Evolutionary conservation across 2,329 filamentous ascomycete genomes (phyloP).

Genomic region (Cladosporium sp.): DNA sequence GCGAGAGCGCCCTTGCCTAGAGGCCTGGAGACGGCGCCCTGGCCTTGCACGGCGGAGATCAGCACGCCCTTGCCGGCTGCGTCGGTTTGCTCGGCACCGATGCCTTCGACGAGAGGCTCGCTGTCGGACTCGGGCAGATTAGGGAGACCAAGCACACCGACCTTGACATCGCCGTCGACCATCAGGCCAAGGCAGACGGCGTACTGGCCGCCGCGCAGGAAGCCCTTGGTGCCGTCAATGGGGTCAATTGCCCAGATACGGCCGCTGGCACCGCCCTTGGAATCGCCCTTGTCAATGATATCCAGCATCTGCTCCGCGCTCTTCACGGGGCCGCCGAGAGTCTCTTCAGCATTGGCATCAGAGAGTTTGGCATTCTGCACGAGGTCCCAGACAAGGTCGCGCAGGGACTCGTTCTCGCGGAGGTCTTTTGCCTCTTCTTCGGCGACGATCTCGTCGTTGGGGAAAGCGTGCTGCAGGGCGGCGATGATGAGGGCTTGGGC

Average conservation of each 20-base stretch:
- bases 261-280: constrained; percentile 69
- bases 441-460: constrained; percentile 84
- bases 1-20: constrained; percentile 61
- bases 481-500: constrained; percentile 95
- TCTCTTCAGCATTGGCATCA: constrained; percentile 64
- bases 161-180: constrained; percentile 89
- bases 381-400: constrained; percentile 79
- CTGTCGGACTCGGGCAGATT: constrained; percentile 89
- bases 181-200: constrained; percentile 91
- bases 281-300: constrained; percentile 62
- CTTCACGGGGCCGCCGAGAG: constrained; percentile 69
- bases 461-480: constrained; percentile 87
- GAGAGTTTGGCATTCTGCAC: constrained; percentile 72
- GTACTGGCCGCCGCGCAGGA: constrained; percentile 93
- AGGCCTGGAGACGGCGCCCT: constrained; percentile 79
- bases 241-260: constrained; percentile 96
- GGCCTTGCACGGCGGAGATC: constrained; percentile 78
- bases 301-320: constrained; percentile 65
- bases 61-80: constrained; percentile 79
- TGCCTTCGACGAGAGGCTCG: constrained; percentile 67
- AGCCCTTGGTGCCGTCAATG: constrained; percentile 97
- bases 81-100: constrained; percentile 73
- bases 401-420: constrained; percentile 68
- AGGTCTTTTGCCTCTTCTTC: constrained; percentile 90
- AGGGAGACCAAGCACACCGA: constrained; percentile 92